Percentiles rank a stretch among this genome's conserved stretches.
phyloP scores from a whole-genome alignment of 2,329 filamentous ascomycete genomes.

The Cephalotrichum gorgonifer region DNA sequence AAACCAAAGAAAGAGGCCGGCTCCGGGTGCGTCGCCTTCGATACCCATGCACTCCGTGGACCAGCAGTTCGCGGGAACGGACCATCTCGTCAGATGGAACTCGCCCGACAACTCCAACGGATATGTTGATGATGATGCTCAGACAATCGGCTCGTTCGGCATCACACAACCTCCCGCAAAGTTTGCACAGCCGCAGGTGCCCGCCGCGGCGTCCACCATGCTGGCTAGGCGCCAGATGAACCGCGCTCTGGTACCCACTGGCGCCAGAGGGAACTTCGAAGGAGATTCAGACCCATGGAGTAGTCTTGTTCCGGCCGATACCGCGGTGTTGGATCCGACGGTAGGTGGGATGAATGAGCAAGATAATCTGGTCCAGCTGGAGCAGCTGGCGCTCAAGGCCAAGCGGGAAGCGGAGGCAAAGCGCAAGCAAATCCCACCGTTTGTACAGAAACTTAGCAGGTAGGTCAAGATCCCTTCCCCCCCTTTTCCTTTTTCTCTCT shows the following conservation, averaged over 20 bases:
- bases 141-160: not conserved
- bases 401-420: slow-evolving; percentile 85
- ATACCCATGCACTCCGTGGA: slow-evolving; percentile 35
- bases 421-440: slow-evolving; percentile 91
- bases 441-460: slow-evolving; percentile 98
- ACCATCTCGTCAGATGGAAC: not conserved
- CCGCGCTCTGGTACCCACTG: slow-evolving; percentile 36
- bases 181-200: slow-evolving; percentile 4
- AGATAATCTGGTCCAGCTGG: slow-evolving; percentile 69
- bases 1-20: slow-evolving; percentile 60
- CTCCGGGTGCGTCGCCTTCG: slow-evolving; percentile 59
- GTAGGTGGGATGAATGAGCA: slow-evolving; percentile 28
- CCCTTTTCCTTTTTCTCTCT: not conserved
- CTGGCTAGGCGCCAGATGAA: slow-evolving; percentile 43
- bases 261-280: slow-evolving; percentile 25
- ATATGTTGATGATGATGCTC: slow-evolving; percentile 1
- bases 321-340: slow-evolving; percentile 4
- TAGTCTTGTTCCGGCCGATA: slow-evolving; percentile 18
- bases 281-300: slow-evolving; percentile 27
- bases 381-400: slow-evolving; percentile 67
- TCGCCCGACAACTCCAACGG: not conserved
- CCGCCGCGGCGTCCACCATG: slow-evolving; percentile 31
- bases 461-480: slow-evolving; percentile 30
- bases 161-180: not conserved
- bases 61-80: not conserved